Base-by-base conservation (phyloP, 768 basidiomycete species). In the Hydnomerulius pinastri region DNA sequence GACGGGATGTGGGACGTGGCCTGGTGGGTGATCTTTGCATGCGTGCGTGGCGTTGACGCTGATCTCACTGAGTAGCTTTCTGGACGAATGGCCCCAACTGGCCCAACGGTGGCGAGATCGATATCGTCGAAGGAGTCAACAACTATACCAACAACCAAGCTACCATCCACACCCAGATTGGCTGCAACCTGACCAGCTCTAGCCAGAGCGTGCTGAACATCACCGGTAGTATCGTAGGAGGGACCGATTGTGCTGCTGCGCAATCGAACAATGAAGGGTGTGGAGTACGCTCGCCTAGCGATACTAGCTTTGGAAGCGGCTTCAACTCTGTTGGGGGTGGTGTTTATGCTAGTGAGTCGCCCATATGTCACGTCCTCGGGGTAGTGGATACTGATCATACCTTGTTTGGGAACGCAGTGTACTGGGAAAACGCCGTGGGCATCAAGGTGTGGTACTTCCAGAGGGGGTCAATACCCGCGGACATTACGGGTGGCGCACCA, bases 311-410 rank as follows among this genome's bases (percentile, higher is more conserved):
- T 63, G 94, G 94, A n/a, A 68, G 77, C n/a, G 82, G 75, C 11
- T 98, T 95, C 75, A 98, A 98, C 68, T 66, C 63, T n/a, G 85
- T 79, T 57, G 82, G 83, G 9, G 94, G 94, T 38, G 94, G 94
- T 58, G 87, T 92, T 43, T 96, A 92, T 71, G 89, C 89, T 44
- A 91, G 91, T 93, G 62, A 67, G 90, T 81, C 20, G 46, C 27
- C n/a, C 11, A 39, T 39, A 17, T 46, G 4, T 33, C 24, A 10
- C 23, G 13, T 33, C 32, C 1, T 13, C 4, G 29, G 2, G 18
- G 8, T 17, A 17, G 12, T 1, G 23, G n/a, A 35, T 28, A 9
- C 27, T 57, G 11, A 38, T 29, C 30, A 38, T n/a, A n/a, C n/a
- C n/a, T n/a, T 28, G 29, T 36, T 53, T 8, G 45, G 38, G n/a